Base-by-base conservation (phyloP, 768 basidiomycete genomes). In the Calocybe indica region DNA sequence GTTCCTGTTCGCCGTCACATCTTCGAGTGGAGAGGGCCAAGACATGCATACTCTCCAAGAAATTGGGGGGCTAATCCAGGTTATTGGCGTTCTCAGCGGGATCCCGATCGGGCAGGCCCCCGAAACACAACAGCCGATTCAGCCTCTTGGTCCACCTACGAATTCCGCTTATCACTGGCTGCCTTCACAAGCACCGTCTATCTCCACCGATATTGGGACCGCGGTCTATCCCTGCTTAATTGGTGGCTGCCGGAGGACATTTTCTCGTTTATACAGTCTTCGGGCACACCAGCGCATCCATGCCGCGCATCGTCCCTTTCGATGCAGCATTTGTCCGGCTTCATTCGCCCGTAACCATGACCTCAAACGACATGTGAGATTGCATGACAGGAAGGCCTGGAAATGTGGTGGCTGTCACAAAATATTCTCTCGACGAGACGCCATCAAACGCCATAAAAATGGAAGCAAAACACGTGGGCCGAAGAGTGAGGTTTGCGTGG, bases 191-290 rank as follows among this genome's bases (percentile, higher is more conserved):
- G 52, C 58, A 9, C 50, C 62, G 32, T 41, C 52, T 46, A 52
- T 58, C 42, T 46, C 62, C 12, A 65, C 67, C 29, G 82, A 82
- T 55, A 83, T 84, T 40, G 80, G 79, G 33, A 84, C 86, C 9
- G 85, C 86, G 6, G 85, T 89, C n/a, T 82, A 88, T 55, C 88
- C 88, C 5, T 91, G 88, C 60, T 72, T 80, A n/a, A 68, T 79
- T 12, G 65, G 73, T 28, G 69, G 75, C 31, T 91, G 88, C 60
- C 69, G 65, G 50, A 88, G 85, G 65, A 78, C 70, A 5, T 90
- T 91, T 60, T 75, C 80, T 40, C 79, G 83, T 8, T 70, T 88
- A 9, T 85, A 80, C 62, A 76, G 70, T 53, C 73, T 91, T 6
- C 83, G 87, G 5, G 74, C 79, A 2, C 88, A 91, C 62, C 80